A percentile compares a stretch with the other conserved stretches of the same genome.
Evolutionary conservation across 1,284 basidiomycete genomes (phyloP).

Genomic region (Peniophora sp.): DNA sequence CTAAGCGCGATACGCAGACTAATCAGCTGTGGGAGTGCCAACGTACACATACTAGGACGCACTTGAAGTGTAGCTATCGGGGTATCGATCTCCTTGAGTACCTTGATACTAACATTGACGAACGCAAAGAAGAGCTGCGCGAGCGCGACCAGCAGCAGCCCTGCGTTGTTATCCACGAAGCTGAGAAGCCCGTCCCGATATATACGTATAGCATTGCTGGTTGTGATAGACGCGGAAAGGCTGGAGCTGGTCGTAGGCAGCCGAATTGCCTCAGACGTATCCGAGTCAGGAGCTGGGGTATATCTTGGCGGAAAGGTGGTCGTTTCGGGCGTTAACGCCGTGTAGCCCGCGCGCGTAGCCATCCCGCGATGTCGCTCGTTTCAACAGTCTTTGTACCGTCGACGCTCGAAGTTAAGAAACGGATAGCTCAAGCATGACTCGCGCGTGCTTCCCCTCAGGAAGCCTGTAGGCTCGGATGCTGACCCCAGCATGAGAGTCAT

Average conservation of each 20-base stretch:
- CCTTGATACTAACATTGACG: slow-evolving; percentile 58
- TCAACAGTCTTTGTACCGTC: no score
- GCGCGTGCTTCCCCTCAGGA: no score
- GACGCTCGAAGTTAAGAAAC: no score
- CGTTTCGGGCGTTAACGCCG: slow-evolving; percentile 3
- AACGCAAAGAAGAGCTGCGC: slow-evolving; percentile 56
- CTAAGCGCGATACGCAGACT: slow-evolving; percentile 16
- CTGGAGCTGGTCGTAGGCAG: background rate
- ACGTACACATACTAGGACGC: slow-evolving; percentile 8
- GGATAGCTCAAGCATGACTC: no score
- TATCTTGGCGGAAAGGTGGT: background rate
- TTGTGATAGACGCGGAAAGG: background rate
- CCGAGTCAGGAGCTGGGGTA: background rate
- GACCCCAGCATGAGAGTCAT: no score
- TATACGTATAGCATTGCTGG: background rate
- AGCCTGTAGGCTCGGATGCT: no score
- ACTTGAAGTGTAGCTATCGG: slow-evolving; percentile 55
- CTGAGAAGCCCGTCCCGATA: background rate
- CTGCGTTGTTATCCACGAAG: slow-evolving; percentile 37
- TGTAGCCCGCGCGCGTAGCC: background rate
- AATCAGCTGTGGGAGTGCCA: no score
- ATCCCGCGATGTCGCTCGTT: background rate
- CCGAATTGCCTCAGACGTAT: background rate
- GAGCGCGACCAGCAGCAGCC: slow-evolving; percentile 50
- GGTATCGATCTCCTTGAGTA: slow-evolving; percentile 47